Evolutionary conservation across 345 rosid genomes (phyloP).

Genomic region (Eucalyptus leucophloia): DNA sequence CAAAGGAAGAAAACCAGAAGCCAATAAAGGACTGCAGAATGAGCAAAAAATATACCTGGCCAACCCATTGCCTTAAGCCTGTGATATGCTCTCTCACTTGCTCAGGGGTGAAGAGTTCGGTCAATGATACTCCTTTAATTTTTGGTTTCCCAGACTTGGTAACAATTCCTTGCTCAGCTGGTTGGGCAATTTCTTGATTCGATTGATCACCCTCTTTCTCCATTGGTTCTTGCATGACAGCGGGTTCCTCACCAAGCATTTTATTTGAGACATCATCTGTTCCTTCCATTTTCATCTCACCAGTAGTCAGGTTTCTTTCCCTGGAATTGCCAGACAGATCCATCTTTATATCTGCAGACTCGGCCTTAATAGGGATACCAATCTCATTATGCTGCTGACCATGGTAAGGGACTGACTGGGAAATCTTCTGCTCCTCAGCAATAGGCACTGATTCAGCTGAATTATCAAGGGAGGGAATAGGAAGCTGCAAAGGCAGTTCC

Average conservation of each 20-base stretch:
- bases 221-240: background rate
- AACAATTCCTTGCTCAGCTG: conserved; percentile 27
- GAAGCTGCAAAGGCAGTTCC: conserved; percentile 47
- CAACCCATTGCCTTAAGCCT: conserved; percentile 98
- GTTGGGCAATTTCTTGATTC: conserved; percentile 49
- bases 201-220: conserved; percentile 39
- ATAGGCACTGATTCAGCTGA: conserved; percentile 20
- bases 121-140: conserved; percentile 92
- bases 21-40: background rate
- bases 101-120: conserved; percentile 94
- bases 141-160: conserved; percentile 90
- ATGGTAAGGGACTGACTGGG: conserved; percentile 33
- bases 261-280: conserved; percentile 31
- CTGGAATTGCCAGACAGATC: conserved; percentile 39
- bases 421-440: conserved; percentile 14
- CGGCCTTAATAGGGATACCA: conserved; percentile 33
- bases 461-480: conserved; percentile 30
- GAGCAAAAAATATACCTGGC: conserved; percentile 52
- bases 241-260: conserved; percentile 29
- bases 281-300: conserved; percentile 34
- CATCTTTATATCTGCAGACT: conserved; percentile 37
- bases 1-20: background rate
- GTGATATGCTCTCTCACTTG: conserved; percentile 91
- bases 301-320: conserved; percentile 32
- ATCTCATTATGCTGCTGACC: conserved; percentile 30